Conservation (phyloP, 768 basidiomycete genomes). For the Amyloporia xantha region DNA sequence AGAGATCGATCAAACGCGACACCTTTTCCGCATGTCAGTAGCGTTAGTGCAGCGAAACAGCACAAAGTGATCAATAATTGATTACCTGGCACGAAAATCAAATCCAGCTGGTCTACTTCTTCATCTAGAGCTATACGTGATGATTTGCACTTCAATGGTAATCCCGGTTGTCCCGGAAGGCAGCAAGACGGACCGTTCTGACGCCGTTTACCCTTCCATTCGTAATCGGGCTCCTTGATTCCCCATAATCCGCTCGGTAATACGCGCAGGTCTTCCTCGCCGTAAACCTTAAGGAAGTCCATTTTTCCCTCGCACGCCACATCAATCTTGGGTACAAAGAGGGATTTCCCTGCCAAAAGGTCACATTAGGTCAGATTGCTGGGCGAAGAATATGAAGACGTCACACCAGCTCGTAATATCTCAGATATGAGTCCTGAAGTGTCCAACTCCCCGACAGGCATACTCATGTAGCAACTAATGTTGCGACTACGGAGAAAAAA, state of each 20-base stretch:
- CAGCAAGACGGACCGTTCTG: conserved; percentile 40
- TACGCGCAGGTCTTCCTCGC: conserved; percentile 46
- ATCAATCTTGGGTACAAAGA: conserved; percentile 67
- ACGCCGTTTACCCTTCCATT: conserved; percentile 40
- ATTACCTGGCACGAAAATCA: conserved; percentile 65
- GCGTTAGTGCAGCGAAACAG: background rate
- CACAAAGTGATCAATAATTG: background rate
- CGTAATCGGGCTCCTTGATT: conserved; percentile 56
- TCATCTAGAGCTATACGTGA: conserved; percentile 29
- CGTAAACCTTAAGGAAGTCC: conserved; percentile 62
- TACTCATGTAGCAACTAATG: conserved; percentile 74
- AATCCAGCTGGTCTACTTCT: conserved; percentile 40
- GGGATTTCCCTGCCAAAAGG: conserved; percentile 42
- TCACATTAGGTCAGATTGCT: conserved; percentile 1
- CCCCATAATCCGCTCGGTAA: conserved; percentile 67
- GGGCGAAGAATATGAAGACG: background rate
- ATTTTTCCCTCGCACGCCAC: conserved; percentile 37
- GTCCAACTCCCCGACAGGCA: conserved; percentile 67
- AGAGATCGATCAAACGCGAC: conserved; percentile 68
- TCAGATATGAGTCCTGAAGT: conserved; percentile 45
- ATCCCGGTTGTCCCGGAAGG: conserved; percentile 7
- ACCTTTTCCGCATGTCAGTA: conserved; percentile 32
- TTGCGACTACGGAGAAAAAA: conserved; percentile 42
- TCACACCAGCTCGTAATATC: conserved; percentile 51
- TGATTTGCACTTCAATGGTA: conserved; percentile 8